Base-by-base conservation (phyloP, 331 rosid species). In the Spiraea crenata region DNA sequence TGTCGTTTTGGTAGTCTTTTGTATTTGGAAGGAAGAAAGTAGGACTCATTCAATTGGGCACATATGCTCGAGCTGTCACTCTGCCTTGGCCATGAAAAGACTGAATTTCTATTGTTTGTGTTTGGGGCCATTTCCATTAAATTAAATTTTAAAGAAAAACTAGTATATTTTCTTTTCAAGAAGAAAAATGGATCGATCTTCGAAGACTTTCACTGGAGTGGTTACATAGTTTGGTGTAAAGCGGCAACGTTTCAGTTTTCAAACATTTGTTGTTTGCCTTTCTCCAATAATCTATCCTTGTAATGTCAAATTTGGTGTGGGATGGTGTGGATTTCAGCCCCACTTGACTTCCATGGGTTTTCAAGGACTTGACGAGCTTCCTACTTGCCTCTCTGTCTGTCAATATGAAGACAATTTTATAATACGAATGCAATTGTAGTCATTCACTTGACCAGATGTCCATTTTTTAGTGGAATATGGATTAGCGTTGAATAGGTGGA, bases 31-130 rank as follows among this genome's bases (percentile, higher is more conserved):
- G 68, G 54, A 62, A 10, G 20, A 38, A 67, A 38, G 66, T 63
- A 17, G 48, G 48, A 58, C 69, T 75, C 69, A 55, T 74, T 73
- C 73, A 70, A 57, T 69, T 64, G 63, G 46, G 65, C 63, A 68
- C 82, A 79, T 72, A 62, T 51, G 57, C 37, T 74, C 82, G 67
- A 65, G 70, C 79, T 74, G 75, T 72, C 86, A 73, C 73, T 52
- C 58, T 67, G 83, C 67, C 71, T 64, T 17, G 62, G 37, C 49
- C 76, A 76, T 38, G 63, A 55, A 51, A 69, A 72, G 49, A 49
- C 67, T 70, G 55, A 61, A 67, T 54, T 25, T 20, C 48, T 67
- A 44, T 57, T 66, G 50, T 55, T 61, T 42, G 15, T 60, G 47
- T 42, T 46, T 60, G 66, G 48, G 19, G 31, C 17, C 62, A 63